A percentile compares a stretch with the other conserved stretches of the same genome.
phyloP scores from a whole-genome alignment of 768 basidiomycete species.

The Panaeolus cyanescens region DNA sequence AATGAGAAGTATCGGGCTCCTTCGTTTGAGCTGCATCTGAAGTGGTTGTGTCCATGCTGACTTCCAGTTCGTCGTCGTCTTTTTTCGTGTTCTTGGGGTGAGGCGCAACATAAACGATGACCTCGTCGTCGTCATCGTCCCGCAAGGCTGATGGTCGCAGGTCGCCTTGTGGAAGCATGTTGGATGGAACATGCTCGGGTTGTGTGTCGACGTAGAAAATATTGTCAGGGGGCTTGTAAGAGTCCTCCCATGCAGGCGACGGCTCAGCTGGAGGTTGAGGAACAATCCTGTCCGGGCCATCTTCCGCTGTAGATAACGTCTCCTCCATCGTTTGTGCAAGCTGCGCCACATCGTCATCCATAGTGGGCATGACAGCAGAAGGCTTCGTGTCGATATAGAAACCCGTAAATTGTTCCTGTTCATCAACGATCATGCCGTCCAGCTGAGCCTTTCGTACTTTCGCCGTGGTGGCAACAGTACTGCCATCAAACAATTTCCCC shows the following conservation, averaged over 20 bases:
- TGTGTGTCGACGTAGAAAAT: constrained; percentile 45
- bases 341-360: constrained; percentile 10
- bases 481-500: constrained; percentile 43
- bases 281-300: neutral
- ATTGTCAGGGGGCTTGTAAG: neutral
- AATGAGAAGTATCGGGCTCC: constrained; percentile 4
- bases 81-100: constrained; percentile 41
- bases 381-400: constrained; percentile 14
- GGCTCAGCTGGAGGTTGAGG: neutral
- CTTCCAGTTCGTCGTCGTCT: neutral
- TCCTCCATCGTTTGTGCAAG: constrained; percentile 23
- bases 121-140: constrained; percentile 56
- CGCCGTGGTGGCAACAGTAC: constrained; percentile 13
- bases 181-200: constrained; percentile 25
- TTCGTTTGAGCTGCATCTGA: neutral
- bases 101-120: constrained; percentile 79
- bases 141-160: constrained; percentile 19
- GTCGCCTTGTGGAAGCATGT: constrained; percentile 13
- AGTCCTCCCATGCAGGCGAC: constrained; percentile 7
- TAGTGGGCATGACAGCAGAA: neutral
- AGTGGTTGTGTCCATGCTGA: neutral
- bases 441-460: constrained; percentile 18
- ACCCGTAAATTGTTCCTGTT: constrained; percentile 17
- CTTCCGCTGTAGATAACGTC: constrained; percentile 15
- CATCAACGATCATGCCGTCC: neutral